These are phyloP conservation scores for Tylopilus intermedius DNA, from an alignment of 768 basidiomycete species.

Conservation along the genomic window DNA sequence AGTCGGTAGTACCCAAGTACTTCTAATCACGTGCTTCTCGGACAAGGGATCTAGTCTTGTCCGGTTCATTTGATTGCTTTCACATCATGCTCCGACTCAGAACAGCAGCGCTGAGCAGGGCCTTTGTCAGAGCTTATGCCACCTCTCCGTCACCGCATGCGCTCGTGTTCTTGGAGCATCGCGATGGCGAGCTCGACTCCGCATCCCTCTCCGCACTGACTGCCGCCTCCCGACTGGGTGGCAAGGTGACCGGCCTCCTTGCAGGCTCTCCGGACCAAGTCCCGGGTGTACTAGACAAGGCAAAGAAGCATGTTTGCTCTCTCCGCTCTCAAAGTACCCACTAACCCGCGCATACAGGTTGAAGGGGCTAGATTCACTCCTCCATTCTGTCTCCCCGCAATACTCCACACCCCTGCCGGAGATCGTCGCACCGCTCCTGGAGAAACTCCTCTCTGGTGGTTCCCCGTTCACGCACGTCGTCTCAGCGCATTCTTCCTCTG, in stretches of 20 bases:
- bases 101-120: constrained; percentile 28
- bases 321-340: constrained; percentile 3
- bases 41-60: not conserved
- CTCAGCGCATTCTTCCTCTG: constrained; percentile 85
- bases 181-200: constrained; percentile 73
- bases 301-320: constrained; percentile 60
- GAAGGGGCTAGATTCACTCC: constrained; percentile 58
- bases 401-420: constrained; percentile 73
- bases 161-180: constrained; percentile 88
- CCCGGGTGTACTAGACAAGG: constrained; percentile 60
- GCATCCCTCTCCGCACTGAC: constrained; percentile 87
- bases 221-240: constrained; percentile 82
- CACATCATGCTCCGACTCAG: constrained; percentile 18
- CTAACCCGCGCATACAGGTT: constrained; percentile 40
- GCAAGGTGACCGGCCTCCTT: constrained; percentile 75
- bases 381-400: constrained; percentile 66
- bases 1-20: no score
- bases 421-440: constrained; percentile 75
- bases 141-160: constrained; percentile 62
- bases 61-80: not conserved
- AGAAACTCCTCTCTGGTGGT: constrained; percentile 60
- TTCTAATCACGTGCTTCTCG: constrained; percentile 17
- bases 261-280: constrained; percentile 69
- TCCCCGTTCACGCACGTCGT: constrained; percentile 84
- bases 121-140: constrained; percentile 43